Evolutionary conservation across 108 stramenopile species (phyloP), one percentile per base, ranked within the genome.

Genomic region (Nitzschia sp.): DNA sequence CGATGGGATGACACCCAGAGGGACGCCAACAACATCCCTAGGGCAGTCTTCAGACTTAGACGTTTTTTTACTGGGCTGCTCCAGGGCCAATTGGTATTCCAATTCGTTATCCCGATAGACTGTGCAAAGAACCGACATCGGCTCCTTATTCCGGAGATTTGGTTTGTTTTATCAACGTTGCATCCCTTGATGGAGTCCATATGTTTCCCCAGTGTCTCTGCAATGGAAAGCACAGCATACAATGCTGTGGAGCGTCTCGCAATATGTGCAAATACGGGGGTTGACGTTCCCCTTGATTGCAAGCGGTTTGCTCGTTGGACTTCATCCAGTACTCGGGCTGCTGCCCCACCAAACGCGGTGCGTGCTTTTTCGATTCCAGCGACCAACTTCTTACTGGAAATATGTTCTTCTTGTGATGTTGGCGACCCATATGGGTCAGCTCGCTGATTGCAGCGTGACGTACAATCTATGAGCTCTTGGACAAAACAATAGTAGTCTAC

Each of bases 11-110:
- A 65, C 38, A 83, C 53, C 75, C 75, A 83, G 21, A 79, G 51
- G 10, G 75, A 71, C 8, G 78, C 78, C 39, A 83, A 55, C 26
- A 66, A n/a, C 64, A 83, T 60, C n/a, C 75, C 82, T 0, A 83
- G 7, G 8, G 82, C 70, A 34, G 82, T 77, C 43, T 83, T 83
- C n/a, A 79, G 21, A 34, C 78, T 72, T 29, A 73, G 59, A 20
- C 82, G 62, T n/a, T 67, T 50, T 53, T 74, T 78, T 22, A 10
- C 15, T n/a, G 42, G 57, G 37, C 75, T 52, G 12, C 38, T 56
- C 73, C 77, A 78, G 7, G 63, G 69, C 81, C 81, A 82, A 19
- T 69, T 63, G 20, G 58, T 54, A 38, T 50, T 57, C 37, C 70
- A 48, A 10, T 48, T 15, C 6, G 46, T 5, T 5, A 48, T 15